Evolutionary conservation across 768 basidiomycete species (phyloP).

Genomic region (Candolleomyces aberdarensis): DNA sequence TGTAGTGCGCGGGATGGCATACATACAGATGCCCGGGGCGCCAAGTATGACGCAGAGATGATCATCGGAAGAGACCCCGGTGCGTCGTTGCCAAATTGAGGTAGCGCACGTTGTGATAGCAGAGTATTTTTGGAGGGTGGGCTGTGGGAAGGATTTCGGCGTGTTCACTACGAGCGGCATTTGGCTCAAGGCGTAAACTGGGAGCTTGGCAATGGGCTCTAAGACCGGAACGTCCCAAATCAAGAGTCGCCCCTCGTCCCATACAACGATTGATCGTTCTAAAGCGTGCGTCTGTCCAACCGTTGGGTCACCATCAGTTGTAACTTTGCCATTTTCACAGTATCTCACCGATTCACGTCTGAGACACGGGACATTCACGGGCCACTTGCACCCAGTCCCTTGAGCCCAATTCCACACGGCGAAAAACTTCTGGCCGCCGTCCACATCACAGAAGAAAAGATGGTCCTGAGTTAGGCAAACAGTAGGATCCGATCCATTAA

Average conservation of each 20-base stretch:
- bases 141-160: background rate
- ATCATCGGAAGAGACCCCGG: no score
- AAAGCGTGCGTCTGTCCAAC: background rate
- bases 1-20: no score
- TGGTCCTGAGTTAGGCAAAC: no score
- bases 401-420: background rate
- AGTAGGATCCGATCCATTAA: no score
- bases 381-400: background rate
- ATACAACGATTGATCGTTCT: background rate
- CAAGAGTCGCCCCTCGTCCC: background rate
- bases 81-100: no score
- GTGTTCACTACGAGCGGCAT: background rate
- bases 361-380: background rate
- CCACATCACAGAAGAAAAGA: no score
- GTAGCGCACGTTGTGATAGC: no score
- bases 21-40: no score
- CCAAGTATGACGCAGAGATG: no score
- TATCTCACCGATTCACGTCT: background rate
- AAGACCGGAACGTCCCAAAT: background rate
- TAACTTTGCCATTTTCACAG: background rate
- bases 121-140: no score
- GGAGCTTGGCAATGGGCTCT: background rate
- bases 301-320: background rate
- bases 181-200: background rate
- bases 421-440: no score